Percentiles rank a stretch among this genome's conserved stretches.
These are phyloP conservation scores for Kodamaea nitidulidarum DNA, from an alignment of 805 yeast species.

Conservation along the genomic window DNA sequence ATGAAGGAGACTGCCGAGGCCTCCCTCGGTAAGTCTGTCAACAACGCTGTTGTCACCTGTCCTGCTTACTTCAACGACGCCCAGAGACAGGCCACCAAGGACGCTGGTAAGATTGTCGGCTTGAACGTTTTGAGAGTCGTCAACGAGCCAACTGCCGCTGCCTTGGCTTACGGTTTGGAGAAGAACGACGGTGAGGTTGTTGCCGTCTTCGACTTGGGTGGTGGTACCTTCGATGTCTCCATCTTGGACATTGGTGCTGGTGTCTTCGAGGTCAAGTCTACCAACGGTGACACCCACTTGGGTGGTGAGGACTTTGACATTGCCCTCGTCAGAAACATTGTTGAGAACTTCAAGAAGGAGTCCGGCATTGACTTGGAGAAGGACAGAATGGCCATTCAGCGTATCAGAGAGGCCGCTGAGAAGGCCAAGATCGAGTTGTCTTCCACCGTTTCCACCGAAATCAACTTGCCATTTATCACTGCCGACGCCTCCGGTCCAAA, in stretches of 20 bases:
- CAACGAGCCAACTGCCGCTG: slow-evolving; percentile 91
- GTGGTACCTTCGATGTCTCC: slow-evolving; percentile 98
- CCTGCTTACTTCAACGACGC: slow-evolving; percentile 91
- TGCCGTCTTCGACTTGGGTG: slow-evolving; percentile 97
- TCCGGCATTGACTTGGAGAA: slow-evolving; percentile 59
- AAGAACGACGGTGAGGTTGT: slow-evolving; percentile 74
- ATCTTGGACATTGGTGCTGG: slow-evolving; percentile 95
- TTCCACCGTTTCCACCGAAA: slow-evolving; percentile 64
- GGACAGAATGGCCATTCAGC: slow-evolving; percentile 77
- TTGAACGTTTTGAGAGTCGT: slow-evolving; percentile 85
- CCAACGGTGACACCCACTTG: slow-evolving; percentile 92
- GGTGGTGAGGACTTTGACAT: slow-evolving; percentile 95
- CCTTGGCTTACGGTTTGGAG: slow-evolving; percentile 92
- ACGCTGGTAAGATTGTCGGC: slow-evolving; percentile 97
- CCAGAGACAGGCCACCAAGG: slow-evolving; percentile 92
- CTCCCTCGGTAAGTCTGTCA: slow-evolving; percentile 79
- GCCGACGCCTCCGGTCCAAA: slow-evolving; percentile 82
- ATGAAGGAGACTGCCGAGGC: slow-evolving; percentile 98
- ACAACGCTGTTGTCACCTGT: slow-evolving; percentile 87
- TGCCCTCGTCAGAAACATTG: slow-evolving; percentile 76
- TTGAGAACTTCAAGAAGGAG: slow-evolving; percentile 73
- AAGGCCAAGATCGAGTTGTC: slow-evolving; percentile 86
- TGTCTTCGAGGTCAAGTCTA: slow-evolving; percentile 95
- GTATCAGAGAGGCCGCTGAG: slow-evolving; percentile 85
- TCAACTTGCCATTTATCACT: slow-evolving; percentile 81